Base-by-base conservation (phyloP, 2,329 filamentous ascomycete species). In the Byssothecium circinans region DNA sequence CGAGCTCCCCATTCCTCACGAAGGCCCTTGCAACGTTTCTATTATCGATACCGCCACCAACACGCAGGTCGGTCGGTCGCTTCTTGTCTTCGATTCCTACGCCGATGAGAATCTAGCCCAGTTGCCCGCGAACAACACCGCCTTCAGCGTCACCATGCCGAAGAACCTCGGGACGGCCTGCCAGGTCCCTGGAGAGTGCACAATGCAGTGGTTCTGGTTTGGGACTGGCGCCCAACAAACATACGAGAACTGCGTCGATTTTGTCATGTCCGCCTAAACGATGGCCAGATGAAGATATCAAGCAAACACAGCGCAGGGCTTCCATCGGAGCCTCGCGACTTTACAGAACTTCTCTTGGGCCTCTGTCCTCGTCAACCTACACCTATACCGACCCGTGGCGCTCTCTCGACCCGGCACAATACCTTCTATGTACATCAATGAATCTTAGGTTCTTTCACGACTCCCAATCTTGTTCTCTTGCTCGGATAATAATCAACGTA, bases 151-250 rank as follows among this genome's bases (percentile, higher is more conserved):
- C 53, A 80, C 74, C 35, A 78, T 83, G 55, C 81, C 80, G 4
- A 57, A 60, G 17, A 70, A 77, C 46, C 65, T 81, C 23, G 69
- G 66, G 4, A 41, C 70, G 41, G 56, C 73, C 42, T 80, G 77
- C 57, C 61, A 72, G 25, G 71, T 64, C 12, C 73, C 75, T 8
- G 80, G 80, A 17, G 62, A 67, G 46, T 79, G 76, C 57, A 78
- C 78, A 2, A 70, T 85, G 46, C 82, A 85, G 66, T 84, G 82
- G 81, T 83, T 77, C 65, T 85, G 82, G 82, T 76, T 81, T 53
- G 81, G 81, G 3, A 67, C 67, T 7, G 71, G 68, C 45, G 77
- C 79, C 38, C 60, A 76, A 49, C 82, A 86, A 72, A 83, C 82
- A 1, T 85, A 85, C 58, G 78, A 83, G 68, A 78, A 77, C 43